Evolutionary conservation across 495 filamentous ascomycete species (phyloP).

Genomic region (Terfezia claveryi): DNA sequence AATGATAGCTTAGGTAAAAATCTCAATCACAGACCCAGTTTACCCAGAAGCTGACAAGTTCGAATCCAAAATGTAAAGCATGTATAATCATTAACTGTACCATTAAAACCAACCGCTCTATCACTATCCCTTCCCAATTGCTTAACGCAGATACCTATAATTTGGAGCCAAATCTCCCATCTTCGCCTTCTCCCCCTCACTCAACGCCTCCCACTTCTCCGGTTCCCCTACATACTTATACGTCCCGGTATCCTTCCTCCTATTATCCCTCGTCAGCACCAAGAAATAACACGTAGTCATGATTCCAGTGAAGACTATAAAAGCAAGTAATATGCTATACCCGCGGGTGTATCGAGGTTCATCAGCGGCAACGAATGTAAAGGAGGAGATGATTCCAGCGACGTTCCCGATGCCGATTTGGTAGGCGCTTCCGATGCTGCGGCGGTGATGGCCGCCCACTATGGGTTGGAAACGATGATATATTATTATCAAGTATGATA

Average conservation of each 20-base stretch:
- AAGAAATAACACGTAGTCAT: slow-evolving; percentile 39
- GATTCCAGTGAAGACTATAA: slow-evolving; percentile 41
- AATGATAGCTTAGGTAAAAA: too few species aligned
- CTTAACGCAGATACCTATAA: neutral
- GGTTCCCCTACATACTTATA: slow-evolving; percentile 23
- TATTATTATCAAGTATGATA: neutral
- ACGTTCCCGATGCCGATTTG: slow-evolving; percentile 84
- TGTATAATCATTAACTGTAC: too few species aligned
- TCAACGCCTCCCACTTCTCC: slow-evolving; percentile 20
- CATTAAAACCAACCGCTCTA: too few species aligned
- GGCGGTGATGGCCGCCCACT: slow-evolving; percentile 54
- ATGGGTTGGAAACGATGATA: neutral
- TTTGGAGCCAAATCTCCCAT: slow-evolving; percentile 33
- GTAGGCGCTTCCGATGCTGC: slow-evolving; percentile 67
- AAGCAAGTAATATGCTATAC: slow-evolving; percentile 57
- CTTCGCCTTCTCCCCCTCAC: slow-evolving; percentile 51
- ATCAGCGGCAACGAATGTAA: slow-evolving; percentile 52
- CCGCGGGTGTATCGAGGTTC: slow-evolving; percentile 47
- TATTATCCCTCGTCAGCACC: slow-evolving; percentile 42
- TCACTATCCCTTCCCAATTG: too few species aligned
- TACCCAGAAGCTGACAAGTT: too few species aligned
- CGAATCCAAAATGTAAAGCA: too few species aligned
- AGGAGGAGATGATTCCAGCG: slow-evolving; percentile 80
- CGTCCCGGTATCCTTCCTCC: slow-evolving; percentile 31
- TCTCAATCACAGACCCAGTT: too few species aligned